phyloP scores from a whole-genome alignment of 495 filamentous ascomycete species.

The Podospora sp. region DNA sequence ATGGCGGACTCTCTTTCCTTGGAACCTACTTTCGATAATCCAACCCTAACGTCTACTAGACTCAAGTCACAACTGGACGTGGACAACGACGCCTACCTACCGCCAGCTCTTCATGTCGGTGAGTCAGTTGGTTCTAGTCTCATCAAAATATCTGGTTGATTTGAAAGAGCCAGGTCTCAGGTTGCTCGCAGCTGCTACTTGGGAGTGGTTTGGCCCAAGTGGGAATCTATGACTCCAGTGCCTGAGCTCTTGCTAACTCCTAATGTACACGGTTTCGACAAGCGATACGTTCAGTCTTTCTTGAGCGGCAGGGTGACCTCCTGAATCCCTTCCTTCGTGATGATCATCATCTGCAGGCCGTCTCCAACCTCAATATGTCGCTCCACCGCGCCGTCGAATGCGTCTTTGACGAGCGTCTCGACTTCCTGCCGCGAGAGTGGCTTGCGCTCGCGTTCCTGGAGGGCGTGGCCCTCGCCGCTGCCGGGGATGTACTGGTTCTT shows the following conservation, averaged over 20 bases:
- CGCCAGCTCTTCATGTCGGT: too few species aligned
- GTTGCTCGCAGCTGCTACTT: not conserved
- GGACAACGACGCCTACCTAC: too few species aligned
- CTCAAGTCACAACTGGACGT: too few species aligned
- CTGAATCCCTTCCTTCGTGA: slow-evolving; percentile 84
- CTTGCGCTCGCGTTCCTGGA: slow-evolving; percentile 67
- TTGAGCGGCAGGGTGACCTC: slow-evolving; percentile 84
- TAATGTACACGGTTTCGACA: not conserved
- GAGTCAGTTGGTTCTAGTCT: too few species aligned
- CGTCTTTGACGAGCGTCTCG: slow-evolving; percentile 88
- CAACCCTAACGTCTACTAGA: too few species aligned
- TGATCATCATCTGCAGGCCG: slow-evolving; percentile 90
- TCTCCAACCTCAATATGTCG: slow-evolving; percentile 99
- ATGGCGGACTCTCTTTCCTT: too few species aligned
- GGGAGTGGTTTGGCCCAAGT: not conserved
- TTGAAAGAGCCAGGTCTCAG: not conserved
- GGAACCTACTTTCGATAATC: too few species aligned
- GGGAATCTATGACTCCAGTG: not conserved
- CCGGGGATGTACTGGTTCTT: slow-evolving; percentile 97
- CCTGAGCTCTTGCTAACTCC: not conserved
- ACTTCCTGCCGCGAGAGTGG: slow-evolving; percentile 71
- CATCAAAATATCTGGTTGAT: not conserved
- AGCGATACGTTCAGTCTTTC: slow-evolving; percentile 60
- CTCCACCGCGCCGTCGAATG: slow-evolving; percentile 96
- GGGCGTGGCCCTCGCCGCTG: slow-evolving; percentile 80